Conservation (phyloP, 2,329 filamentous ascomycete species). For the Paecilomyces sp. region DNA sequence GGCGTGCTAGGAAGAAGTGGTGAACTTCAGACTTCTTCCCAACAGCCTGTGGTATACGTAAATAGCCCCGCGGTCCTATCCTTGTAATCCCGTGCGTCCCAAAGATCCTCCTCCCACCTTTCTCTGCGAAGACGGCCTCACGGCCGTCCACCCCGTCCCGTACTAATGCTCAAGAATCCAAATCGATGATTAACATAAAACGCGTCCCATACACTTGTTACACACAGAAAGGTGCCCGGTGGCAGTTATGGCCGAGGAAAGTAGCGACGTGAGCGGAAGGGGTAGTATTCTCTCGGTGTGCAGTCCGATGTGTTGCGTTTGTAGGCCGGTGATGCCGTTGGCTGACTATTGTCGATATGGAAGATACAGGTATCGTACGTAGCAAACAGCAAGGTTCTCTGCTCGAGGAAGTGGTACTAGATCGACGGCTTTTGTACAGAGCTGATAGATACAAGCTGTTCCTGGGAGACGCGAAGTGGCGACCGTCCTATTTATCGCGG, state of each 20-base stretch:
- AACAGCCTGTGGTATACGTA: not conserved
- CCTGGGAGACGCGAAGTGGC: not conserved
- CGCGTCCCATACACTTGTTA: not conserved
- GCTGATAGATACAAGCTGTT: not conserved
- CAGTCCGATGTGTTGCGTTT: not conserved
- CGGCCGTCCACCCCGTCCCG: constrained; percentile 26
- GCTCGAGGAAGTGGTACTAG: not conserved
- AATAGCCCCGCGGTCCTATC: not conserved
- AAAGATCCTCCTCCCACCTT: constrained; percentile 21
- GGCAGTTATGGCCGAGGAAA: not conserved
- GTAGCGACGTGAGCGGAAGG: not conserved
- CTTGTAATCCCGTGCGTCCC: constrained; percentile 9
- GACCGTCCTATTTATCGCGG: not conserved
- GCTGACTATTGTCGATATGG: not conserved
- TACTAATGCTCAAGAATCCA: constrained; percentile 10
- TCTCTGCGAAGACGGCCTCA: constrained; percentile 26
- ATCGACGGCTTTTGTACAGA: not conserved
- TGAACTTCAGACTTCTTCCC: not conserved
- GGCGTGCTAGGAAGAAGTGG: not conserved
- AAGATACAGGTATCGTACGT: not conserved
- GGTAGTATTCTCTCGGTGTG: not conserved
- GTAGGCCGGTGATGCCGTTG: not conserved
- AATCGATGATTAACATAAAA: not conserved
- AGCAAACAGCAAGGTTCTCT: not conserved
- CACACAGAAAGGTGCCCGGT: not conserved